Conservation (phyloP, 2,329 filamentous ascomycete genomes). For the Sclerotinia trifoliorum region DNA sequence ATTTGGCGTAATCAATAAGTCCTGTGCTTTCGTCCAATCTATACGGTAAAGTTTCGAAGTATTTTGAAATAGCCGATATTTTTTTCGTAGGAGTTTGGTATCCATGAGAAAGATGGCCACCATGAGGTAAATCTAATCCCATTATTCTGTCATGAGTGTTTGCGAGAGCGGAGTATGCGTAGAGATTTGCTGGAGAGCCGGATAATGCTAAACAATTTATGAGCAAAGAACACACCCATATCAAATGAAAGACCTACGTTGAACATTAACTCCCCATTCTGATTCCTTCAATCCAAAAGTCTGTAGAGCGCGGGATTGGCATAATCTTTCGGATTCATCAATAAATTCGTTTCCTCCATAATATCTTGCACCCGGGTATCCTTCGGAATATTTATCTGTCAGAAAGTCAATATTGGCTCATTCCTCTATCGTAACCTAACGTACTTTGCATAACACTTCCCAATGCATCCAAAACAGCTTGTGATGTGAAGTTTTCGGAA, state of each 20-base stretch:
- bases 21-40: slow-evolving; percentile 86
- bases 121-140: slow-evolving; percentile 94
- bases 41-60: slow-evolving; percentile 98
- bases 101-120: slow-evolving; percentile 92
- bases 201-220: slow-evolving; percentile 37
- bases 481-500: slow-evolving; percentile 93
- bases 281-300: slow-evolving; percentile 79
- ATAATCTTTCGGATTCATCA: slow-evolving; percentile 83
- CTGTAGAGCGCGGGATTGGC: slow-evolving; percentile 85
- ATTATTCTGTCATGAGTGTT: slow-evolving; percentile 92
- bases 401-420: slow-evolving; percentile 42
- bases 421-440: slow-evolving; percentile 40
- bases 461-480: slow-evolving; percentile 85
- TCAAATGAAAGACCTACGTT: slow-evolving; percentile 55
- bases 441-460: slow-evolving; percentile 94
- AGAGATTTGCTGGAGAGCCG: slow-evolving; percentile 68
- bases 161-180: slow-evolving; percentile 91
- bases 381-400: slow-evolving; percentile 94
- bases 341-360: slow-evolving; percentile 98
- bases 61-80: slow-evolving; percentile 98
- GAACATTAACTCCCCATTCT: slow-evolving; percentile 97
- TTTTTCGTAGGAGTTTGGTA: slow-evolving; percentile 93
- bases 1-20: slow-evolving; percentile 88
- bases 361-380: slow-evolving; percentile 93
- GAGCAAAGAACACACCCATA: slow-evolving; percentile 24